phyloP scores from a whole-genome alignment of 2,329 filamentous ascomycete species.

The Ascochyta lentis region DNA sequence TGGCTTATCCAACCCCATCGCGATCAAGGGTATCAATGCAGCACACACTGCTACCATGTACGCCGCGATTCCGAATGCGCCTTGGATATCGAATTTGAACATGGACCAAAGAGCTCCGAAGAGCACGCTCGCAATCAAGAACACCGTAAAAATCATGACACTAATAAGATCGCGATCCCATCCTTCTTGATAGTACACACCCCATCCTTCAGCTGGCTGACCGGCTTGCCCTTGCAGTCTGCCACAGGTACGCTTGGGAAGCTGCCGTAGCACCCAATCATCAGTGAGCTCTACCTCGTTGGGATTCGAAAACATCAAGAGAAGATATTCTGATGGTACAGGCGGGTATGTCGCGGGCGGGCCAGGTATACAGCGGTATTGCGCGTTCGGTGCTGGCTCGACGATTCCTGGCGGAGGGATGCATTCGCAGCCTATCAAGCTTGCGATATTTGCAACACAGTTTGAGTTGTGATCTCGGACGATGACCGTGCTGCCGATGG shows the following conservation, averaged over 20 bases:
- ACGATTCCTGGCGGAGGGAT: slow-evolving; percentile 30
- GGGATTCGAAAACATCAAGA: slow-evolving; percentile 27
- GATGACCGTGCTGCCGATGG: slow-evolving; percentile 28
- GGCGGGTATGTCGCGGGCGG: slow-evolving; percentile 31
- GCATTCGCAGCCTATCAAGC: slow-evolving; percentile 24
- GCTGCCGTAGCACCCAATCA: slow-evolving; percentile 28
- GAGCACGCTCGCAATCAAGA: too few species aligned
- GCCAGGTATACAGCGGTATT: slow-evolving; percentile 32
- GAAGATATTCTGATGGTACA: slow-evolving; percentile 26
- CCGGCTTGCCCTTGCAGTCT: slow-evolving; percentile 23
- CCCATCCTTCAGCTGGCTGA: slow-evolving; percentile 38
- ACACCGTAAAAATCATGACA: too few species aligned
- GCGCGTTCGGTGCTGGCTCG: slow-evolving; percentile 28
- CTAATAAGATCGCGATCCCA: too few species aligned
- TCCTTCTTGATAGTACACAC: slow-evolving; percentile 20
- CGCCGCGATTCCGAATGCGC: too few species aligned
- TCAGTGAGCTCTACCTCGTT: slow-evolving; percentile 24
- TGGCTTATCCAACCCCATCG: too few species aligned
- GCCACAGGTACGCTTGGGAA: slow-evolving; percentile 32
- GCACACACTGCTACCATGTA: too few species aligned
- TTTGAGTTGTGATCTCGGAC: slow-evolving; percentile 26
- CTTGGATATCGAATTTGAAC: too few species aligned
- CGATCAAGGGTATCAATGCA: too few species aligned
- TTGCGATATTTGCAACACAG: slow-evolving; percentile 11
- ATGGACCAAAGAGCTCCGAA: too few species aligned